Base-by-base conservation (phyloP, 257 asterid genomes). In the Ophiorrhiza pumila region DNA sequence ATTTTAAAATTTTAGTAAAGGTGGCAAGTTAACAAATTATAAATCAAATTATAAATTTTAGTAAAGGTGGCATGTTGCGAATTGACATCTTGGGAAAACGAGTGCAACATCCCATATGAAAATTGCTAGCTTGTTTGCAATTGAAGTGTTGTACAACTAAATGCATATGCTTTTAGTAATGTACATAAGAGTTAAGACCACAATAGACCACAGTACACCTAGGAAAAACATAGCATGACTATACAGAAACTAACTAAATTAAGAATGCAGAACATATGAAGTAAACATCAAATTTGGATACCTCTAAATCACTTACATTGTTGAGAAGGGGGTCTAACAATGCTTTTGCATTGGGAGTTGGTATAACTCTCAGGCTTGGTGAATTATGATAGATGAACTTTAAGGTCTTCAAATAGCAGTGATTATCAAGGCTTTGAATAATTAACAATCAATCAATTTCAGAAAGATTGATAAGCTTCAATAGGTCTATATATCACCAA, bases 361-460 rank as follows among this genome's bases (percentile, higher is more conserved):
- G 85, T 32, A 90, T 78, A 71, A 90, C 97, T 77, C 83, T 84
- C 71, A 93, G 82, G 79, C 79, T 84, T 1, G 95, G 92, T 34
- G 74, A 79, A 84, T 83, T 93, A 58, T 80, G 80, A 14, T 96
- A 90, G 41, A 90, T 93, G 58, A 97, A 96, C 84, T 76, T 84
- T 47, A 93, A 74, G 29, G 98, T 93, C 74, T 84, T 90, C 78
- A 93, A 76, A 83, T 93, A 97, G 76, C 97, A 93, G 74, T 93
- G 97, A 74, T 93, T 97, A 37, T 93, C 98, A 57, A 93, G 96
- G 82, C 97, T 89, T 87, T 90, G 98, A 23, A 96, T 93, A 43
- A 93, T 93, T n/a, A 93, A 78, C 67, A 93, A 75, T 83, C 89
- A 88, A 71, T 93, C 75, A 15, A 93, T 81, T 75, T 85, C 84